Percentiles rank a stretch among this genome's conserved stretches.
Conservation (phyloP, 805 yeast genomes). For the Metschnikowia kunwiensis region DNA sequence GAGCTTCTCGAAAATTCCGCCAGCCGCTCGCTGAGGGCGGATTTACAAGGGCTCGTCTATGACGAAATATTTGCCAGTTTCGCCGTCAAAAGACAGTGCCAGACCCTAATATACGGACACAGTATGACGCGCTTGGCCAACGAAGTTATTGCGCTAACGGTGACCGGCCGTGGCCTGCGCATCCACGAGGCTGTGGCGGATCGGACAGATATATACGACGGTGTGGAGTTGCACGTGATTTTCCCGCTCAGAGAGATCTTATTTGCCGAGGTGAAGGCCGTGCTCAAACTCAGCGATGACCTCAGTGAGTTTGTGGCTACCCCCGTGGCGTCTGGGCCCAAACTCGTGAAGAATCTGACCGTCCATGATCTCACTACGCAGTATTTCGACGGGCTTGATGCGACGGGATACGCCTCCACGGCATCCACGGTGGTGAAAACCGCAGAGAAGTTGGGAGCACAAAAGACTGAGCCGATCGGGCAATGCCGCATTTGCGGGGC, state of each 20-base stretch:
- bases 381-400: slow-evolving; percentile 70
- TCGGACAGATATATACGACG: slow-evolving; percentile 29
- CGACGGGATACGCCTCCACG: slow-evolving; percentile 74
- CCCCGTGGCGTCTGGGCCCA: slow-evolving; percentile 15
- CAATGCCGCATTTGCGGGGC: slow-evolving; percentile 58
- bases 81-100: slow-evolving; percentile 45
- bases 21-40: slow-evolving; percentile 63
- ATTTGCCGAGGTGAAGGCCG: slow-evolving; percentile 62
- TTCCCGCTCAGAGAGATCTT: slow-evolving; percentile 77
- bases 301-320: slow-evolving; percentile 32
- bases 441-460: slow-evolving; percentile 68
- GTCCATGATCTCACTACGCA: slow-evolving; percentile 73
- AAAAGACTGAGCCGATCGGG: slow-evolving; percentile 26
- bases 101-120: slow-evolving; percentile 69
- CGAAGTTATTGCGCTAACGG: slow-evolving; percentile 71
- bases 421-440: slow-evolving; percentile 91
- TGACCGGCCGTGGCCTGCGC: slow-evolving; percentile 80
- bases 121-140: slow-evolving; percentile 83
- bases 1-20: slow-evolving; percentile 40
- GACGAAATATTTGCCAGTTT: slow-evolving; percentile 45
- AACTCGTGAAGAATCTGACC: slow-evolving; percentile 67
- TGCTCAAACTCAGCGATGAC: slow-evolving; percentile 38
- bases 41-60: slow-evolving; percentile 48
- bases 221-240: slow-evolving; percentile 41
- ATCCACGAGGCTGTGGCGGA: slow-evolving; percentile 54